Base-by-base conservation (phyloP, 1,139 yeast genomes). In the Magnusiomyces suaveolens region DNA sequence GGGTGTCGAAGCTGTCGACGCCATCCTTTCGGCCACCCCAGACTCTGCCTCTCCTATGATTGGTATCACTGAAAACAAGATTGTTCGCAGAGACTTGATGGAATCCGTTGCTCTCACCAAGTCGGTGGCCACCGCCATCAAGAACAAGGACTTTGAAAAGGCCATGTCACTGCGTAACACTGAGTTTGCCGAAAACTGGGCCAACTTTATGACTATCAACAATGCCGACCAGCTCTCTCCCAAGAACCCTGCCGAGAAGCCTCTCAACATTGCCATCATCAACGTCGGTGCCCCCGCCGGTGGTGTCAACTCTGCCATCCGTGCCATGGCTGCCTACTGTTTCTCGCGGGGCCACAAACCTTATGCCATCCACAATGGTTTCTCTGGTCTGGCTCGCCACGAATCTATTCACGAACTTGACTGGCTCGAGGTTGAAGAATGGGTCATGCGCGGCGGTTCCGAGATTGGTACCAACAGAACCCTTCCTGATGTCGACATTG, bases 231-330 rank as follows among this genome's bases (percentile, higher is more conserved):
- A 84, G 64, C 82, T 74, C 60, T 78, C 64, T 55, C 78, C 77
- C 43, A 59, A 63, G 57, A 60, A 66, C 36, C 67, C 69, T 18
- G 64, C 66, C 68, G 71, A 55, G 73, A 72, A 48, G 71, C 80
- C 66, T 71, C 75, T 83, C 61, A 81, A 74, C 56, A 80, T 90
- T 63, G 98, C 95, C 57, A 80, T 92, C 56, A 77, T 92, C 60
- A 89, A 89, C 65, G 85, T 90, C 56, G 98, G 98, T 61, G 98
- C 98, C 1, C 96, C 98, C 43, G 94, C 97, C 18, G 95, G 96
- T 60, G 97, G 96, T 56, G 82, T 92, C 77, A 92, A 92, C 73
- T 84, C 95, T 56, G 95, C 96, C 20, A 84, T 92, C 1, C 81
- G 95, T 60, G 92, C 97, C 3, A 88, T 90, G 65, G 94, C 95